Conservation (phyloP, 2,329 filamentous ascomycete species). For the Apiospora marii region DNA sequence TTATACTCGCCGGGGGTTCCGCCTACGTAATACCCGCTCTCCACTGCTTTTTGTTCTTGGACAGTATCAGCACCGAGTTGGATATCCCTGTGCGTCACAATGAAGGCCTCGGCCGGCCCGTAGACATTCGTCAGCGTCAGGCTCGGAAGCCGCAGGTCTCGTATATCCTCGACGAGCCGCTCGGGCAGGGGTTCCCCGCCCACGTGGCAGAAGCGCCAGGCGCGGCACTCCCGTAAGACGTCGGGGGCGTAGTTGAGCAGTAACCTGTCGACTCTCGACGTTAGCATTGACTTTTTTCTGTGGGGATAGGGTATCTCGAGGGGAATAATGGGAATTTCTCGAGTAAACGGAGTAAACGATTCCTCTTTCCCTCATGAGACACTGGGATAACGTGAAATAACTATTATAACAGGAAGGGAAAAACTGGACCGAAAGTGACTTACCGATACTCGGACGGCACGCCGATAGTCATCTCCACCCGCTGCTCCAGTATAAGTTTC, state of each 20-base stretch:
- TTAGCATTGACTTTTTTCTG: no score
- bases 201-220: not conserved
- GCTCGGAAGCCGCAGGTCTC: constrained; percentile 1
- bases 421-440: no score
- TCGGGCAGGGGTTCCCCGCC: not conserved
- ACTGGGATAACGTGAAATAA: no score
- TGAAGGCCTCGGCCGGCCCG: constrained; percentile 4
- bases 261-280: no score
- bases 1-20: no score
- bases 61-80: constrained; percentile 29
- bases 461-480: constrained; percentile 45
- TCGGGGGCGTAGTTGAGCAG: not conserved
- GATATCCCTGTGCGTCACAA: not conserved
- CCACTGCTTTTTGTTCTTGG: no score
- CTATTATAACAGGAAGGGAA: no score
- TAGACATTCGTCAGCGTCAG: constrained; percentile 3
- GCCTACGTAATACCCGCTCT: no score
- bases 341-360: no score
- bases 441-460: constrained; percentile 52
- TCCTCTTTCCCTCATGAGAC: no score
- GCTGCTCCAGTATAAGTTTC: constrained; percentile 41
- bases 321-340: no score
- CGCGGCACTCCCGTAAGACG: not conserved
- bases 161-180: not conserved
- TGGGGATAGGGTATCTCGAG: no score